Conservation (phyloP, 805 yeast species). For the Candida ovalis region DNA sequence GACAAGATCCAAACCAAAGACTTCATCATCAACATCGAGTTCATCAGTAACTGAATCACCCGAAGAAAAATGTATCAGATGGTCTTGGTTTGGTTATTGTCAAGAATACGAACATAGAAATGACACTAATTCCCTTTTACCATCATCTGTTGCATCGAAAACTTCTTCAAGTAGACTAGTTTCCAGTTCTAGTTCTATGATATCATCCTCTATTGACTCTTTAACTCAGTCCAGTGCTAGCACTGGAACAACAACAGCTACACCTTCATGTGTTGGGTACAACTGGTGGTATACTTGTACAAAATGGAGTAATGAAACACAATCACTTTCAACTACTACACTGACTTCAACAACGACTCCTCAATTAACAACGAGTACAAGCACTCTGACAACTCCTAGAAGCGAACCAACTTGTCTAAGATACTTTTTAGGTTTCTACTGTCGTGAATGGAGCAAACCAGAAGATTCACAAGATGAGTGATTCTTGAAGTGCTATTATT, state of each 20-base stretch:
- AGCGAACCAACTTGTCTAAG: background rate
- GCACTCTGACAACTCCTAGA: background rate
- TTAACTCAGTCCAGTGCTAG: too few relatives aligned
- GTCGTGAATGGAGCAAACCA: constrained; percentile 1
- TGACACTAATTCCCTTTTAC: background rate
- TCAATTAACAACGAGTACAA: background rate
- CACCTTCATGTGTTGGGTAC: constrained; percentile 11
- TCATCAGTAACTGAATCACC: constrained; percentile 1
- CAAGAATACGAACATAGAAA: constrained; percentile 15
- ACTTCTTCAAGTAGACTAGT: background rate
- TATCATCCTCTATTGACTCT: background rate
- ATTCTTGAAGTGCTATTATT: too few relatives aligned
- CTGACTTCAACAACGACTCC: background rate
- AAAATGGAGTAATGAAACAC: constrained; percentile 7
- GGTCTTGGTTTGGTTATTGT: constrained; percentile 22
- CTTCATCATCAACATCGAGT: background rate
- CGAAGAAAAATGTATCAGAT: constrained; percentile 12
- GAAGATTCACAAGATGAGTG: background rate
- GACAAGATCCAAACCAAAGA: constrained; percentile 4
- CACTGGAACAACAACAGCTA: background rate
- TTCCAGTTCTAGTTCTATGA: too few relatives aligned
- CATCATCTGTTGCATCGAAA: background rate
- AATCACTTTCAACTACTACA: background rate
- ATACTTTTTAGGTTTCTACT: background rate
- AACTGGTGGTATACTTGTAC: constrained; percentile 16